These are phyloP conservation scores for Alternaria angustiovoidea DNA, from an alignment of 2,329 filamentous ascomycete genomes.

Conservation along the genomic window DNA sequence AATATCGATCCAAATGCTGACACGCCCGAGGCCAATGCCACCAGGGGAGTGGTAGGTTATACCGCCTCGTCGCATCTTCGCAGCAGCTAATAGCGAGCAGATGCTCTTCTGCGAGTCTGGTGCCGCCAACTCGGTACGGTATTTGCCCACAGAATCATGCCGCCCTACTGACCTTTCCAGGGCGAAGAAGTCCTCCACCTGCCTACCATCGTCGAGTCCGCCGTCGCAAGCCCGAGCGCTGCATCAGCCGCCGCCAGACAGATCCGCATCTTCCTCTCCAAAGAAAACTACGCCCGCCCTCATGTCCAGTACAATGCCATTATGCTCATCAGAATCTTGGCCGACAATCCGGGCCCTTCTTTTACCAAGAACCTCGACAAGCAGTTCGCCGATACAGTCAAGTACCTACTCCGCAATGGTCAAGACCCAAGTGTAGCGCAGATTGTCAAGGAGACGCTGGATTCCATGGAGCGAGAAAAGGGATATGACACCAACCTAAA, in stretches of 20 bases:
- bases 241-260: conserved; percentile 81
- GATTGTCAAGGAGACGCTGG: conserved; percentile 86
- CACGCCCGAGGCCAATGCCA: conserved; percentile 72
- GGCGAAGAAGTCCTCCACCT: conserved; percentile 92
- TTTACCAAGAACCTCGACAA: conserved; percentile 92
- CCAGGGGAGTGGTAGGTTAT: conserved; percentile 70
- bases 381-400: conserved; percentile 79
- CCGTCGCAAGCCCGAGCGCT: conserved; percentile 88
- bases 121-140: conserved; percentile 58
- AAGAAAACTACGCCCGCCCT: conserved; percentile 70
- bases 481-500: conserved; percentile 76
- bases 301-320: conserved; percentile 93
- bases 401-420: conserved; percentile 75
- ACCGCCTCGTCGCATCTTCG: conserved; percentile 5
- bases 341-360: conserved; percentile 86
- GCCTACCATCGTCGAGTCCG: conserved; percentile 90
- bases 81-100: conserved; percentile 54
- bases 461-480: conserved; percentile 77
- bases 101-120: conserved; percentile 83
- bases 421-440: conserved; percentile 81
- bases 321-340: conserved; percentile 91
- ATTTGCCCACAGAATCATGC: neutral
- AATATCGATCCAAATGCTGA: conserved; percentile 54
- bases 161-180: conserved; percentile 52
- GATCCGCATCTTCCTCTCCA: conserved; percentile 83